Percentiles rank a stretch among this genome's conserved stretches.
These are phyloP conservation scores for Leccinum holopus DNA, from an alignment of 1,284 basidiomycete genomes.

Conservation along the genomic window DNA sequence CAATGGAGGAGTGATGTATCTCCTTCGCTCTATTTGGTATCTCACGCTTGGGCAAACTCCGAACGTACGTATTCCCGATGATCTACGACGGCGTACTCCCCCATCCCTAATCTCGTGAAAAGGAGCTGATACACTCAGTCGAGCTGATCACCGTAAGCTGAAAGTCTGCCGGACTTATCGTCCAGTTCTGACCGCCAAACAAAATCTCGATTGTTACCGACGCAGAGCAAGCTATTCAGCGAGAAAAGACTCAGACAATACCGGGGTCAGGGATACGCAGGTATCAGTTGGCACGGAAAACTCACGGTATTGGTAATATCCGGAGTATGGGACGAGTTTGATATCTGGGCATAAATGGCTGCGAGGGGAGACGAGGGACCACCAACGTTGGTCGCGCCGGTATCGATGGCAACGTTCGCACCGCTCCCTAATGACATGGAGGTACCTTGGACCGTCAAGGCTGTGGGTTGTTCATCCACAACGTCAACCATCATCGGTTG, in stretches of 20 bases:
- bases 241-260: neutral
- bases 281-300: neutral
- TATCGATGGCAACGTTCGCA: slow-evolving; percentile 40
- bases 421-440: slow-evolving; percentile 21
- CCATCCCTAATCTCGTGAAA: slow-evolving; percentile 42
- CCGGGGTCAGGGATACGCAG: neutral
- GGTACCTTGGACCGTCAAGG: slow-evolving; percentile 34
- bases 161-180: slow-evolving; percentile 47
- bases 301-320: slow-evolving; percentile 36
- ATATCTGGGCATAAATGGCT: slow-evolving; percentile 41
- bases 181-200: slow-evolving; percentile 48
- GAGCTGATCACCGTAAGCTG: slow-evolving; percentile 37
- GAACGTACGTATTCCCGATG: slow-evolving; percentile 47
- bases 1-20: no score
- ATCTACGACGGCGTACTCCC: slow-evolving; percentile 40
- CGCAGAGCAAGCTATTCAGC: slow-evolving; percentile 22
- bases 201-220: slow-evolving; percentile 32
- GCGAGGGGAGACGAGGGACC: slow-evolving; percentile 34
- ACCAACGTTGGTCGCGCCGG: slow-evolving; percentile 43
- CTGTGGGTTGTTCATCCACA: slow-evolving; percentile 10
- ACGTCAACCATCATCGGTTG: slow-evolving; percentile 1
- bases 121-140: slow-evolving; percentile 46
- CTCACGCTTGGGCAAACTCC: no score
- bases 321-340: slow-evolving; percentile 28
- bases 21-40: no score